Percentiles rank a stretch among this genome's conserved stretches.
Evolutionary conservation across 129 eudicot species (phyloP).

Genomic region (Pittosporum tobira): DNA sequence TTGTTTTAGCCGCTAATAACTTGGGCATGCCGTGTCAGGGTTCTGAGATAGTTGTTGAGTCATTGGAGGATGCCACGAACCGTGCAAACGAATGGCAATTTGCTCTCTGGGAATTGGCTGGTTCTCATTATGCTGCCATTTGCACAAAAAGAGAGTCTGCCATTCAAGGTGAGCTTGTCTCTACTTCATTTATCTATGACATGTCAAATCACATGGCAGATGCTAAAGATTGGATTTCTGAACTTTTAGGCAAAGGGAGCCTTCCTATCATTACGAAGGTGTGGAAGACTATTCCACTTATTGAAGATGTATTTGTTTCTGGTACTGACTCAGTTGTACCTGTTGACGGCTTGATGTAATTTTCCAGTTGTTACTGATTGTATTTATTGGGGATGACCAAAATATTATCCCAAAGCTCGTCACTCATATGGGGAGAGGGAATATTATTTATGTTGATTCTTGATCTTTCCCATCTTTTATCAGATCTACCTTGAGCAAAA

Average conservation of each 20-base stretch:
- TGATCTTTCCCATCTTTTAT: too few relatives aligned
- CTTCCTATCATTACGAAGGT: slow-evolving; percentile 36
- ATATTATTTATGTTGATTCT: too few relatives aligned
- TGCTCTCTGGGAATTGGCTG: slow-evolving; percentile 55
- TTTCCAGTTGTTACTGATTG: too few relatives aligned
- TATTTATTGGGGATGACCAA: too few relatives aligned
- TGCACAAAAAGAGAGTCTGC: slow-evolving; percentile 41
- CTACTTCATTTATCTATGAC: background rate
- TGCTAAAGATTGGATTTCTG: background rate
- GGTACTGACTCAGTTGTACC: slow-evolving; percentile 30
- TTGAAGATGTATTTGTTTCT: slow-evolving; percentile 47
- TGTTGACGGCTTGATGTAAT: slow-evolving; percentile 31
- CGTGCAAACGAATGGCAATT: slow-evolving; percentile 63
- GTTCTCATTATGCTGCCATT: slow-evolving; percentile 78
- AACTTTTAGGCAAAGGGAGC: slow-evolving; percentile 28
- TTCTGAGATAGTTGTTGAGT: slow-evolving; percentile 47
- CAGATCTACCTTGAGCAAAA: too few relatives aligned
- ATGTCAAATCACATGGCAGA: background rate
- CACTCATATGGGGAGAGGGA: too few relatives aligned
- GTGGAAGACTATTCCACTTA: slow-evolving; percentile 75
- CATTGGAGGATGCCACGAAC: slow-evolving; percentile 37
- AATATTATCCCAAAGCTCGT: too few relatives aligned
- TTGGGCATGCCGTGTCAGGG: slow-evolving; percentile 34
- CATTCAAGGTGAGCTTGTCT: slow-evolving; percentile 28
- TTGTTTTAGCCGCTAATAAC: background rate